These are phyloP conservation scores for Tagetes patula DNA, from an alignment of 129 eudicot genomes.

Conservation along the genomic window DNA sequence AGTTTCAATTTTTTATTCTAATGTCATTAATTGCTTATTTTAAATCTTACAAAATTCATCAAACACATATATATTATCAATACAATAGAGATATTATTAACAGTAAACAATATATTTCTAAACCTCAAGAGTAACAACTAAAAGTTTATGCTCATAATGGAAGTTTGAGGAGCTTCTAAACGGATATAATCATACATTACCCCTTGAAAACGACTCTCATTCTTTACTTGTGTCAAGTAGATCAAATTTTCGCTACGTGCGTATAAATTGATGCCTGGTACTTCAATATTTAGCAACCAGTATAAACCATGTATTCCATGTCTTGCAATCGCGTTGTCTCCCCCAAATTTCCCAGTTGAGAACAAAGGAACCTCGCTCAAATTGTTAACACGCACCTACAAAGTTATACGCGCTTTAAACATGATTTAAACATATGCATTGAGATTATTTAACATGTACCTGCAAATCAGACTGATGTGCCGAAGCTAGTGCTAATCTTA, in stretches of 20 bases:
- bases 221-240: constrained; percentile 47
- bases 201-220: constrained; percentile 40
- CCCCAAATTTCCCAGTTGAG: constrained; percentile 28
- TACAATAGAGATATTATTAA: too few relatives aligned
- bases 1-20: too few relatives aligned
- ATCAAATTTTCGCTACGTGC: constrained; percentile 31
- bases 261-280: constrained; percentile 19
- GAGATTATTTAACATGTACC: constrained; percentile 36
- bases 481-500: constrained; percentile 79
- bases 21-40: too few relatives aligned
- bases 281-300: constrained; percentile 24
- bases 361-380: constrained; percentile 27
- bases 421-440: neutral
- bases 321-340: constrained; percentile 37
- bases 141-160: neutral
- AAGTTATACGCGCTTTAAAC: neutral
- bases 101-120: neutral
- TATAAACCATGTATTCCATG: constrained; percentile 37
- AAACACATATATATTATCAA: too few relatives aligned
- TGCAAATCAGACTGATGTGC: constrained; percentile 56
- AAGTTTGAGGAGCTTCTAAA: constrained; percentile 42
- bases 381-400: constrained; percentile 58
- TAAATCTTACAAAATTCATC: too few relatives aligned
- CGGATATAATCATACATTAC: constrained; percentile 65
- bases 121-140: neutral